Evolutionary conservation across 2,329 filamentous ascomycete species (phyloP).

Genomic region (Verruconis gallopava): DNA sequence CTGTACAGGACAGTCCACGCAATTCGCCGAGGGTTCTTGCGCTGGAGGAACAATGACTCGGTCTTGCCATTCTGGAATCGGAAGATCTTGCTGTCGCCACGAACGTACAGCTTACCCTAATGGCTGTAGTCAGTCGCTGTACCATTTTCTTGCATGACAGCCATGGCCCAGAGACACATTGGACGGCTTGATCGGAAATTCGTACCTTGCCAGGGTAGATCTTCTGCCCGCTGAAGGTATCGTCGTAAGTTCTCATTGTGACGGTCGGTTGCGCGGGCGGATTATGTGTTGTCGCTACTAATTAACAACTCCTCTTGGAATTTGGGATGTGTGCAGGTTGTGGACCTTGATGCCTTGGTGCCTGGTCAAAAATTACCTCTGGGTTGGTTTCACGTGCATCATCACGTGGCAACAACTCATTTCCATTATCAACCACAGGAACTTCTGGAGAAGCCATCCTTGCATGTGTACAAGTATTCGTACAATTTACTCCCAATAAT

Average conservation of each 20-base stretch:
- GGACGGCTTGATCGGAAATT: background rate
- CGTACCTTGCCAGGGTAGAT: conserved; percentile 66
- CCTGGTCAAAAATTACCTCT: too few species aligned
- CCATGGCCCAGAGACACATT: background rate
- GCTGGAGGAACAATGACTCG: conserved; percentile 99
- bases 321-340: background rate
- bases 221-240: conserved; percentile 64
- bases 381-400: too few species aligned
- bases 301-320: background rate
- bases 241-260: conserved; percentile 68
- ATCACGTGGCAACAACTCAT: too few species aligned
- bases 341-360: background rate
- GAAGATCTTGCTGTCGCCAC: conserved; percentile 99
- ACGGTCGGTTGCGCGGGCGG: conserved; percentile 5
- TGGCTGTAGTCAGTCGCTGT: background rate
- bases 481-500: too few species aligned
- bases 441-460: too few species aligned
- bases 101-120: conserved; percentile 98
- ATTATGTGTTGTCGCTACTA: background rate
- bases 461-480: too few species aligned
- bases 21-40: conserved; percentile 99
- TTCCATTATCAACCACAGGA: too few species aligned
- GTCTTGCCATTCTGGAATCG: conserved; percentile 99
- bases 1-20: conserved; percentile 97
- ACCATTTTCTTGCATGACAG: background rate